Base-by-base conservation (phyloP, 352 stramenopile genomes). In the Phytophthora boehmeriae region DNA sequence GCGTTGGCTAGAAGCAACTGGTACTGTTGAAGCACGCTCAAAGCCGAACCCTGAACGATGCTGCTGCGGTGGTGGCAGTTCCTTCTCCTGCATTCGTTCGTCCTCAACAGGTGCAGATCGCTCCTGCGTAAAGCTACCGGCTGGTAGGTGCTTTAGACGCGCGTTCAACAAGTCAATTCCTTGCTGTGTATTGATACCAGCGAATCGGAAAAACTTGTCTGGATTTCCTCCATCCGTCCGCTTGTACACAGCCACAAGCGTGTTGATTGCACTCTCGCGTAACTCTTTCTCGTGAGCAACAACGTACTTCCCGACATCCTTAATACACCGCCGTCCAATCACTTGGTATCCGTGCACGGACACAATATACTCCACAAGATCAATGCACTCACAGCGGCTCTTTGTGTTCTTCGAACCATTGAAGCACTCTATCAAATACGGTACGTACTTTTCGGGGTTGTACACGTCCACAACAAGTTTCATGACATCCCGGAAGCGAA, bases 361-460 rank as follows among this genome's bases (percentile, higher is more conserved):
- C 10, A 91, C 79, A 36, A 96, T 88, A 32, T 84, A 88, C 68
- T 94, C 86, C 13, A 94, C 63, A 34, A 93, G 48, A 57, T 93
- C 84, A 22, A 96, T 89, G 58, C 88, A 96, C 47, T 93, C 86
- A 39, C 80, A 93, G 13, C 86, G 80, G 47, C 86, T 96, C 36
- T 92, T 92, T 63, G 86, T 93, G 58, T 95, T 96, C 65, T 95
- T 96, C 9, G 82, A 92, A 10, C 66, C 77, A 35, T 80, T 93
- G 52, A 96, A 88, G 63, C 88, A 92, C n/a, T 95, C 88, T 25
- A 86, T 70, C 20, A 96, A 64, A 57, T 83, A 94, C 23, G 63
- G 55, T 1, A 88, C 70, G 48, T 92, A 92, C 51, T 88, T 93
- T 17, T 92, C 86, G n/a, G 73, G 67, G 43, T 38, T 88, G 69